Evolutionary conservation across 352 stramenopile species (phyloP).

Genomic region (Globisporangium recalcitrans): DNA sequence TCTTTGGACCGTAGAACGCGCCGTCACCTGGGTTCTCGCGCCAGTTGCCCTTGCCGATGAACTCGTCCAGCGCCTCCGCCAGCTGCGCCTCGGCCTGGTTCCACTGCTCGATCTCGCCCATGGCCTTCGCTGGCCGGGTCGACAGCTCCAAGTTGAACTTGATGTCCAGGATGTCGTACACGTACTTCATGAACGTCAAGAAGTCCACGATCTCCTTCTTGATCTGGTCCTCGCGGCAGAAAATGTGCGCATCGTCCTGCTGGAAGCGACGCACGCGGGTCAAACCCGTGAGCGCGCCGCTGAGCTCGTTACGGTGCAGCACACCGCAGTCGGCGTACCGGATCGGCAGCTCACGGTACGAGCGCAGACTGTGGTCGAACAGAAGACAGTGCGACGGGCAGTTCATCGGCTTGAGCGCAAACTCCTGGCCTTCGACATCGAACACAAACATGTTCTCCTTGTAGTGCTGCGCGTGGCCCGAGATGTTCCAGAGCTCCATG

Average conservation of each 20-base stretch:
- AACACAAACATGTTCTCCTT: conserved; percentile 95
- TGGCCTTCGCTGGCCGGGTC: conserved; percentile 93
- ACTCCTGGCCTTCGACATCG: conserved; percentile 81
- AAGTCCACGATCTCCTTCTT: conserved; percentile 94
- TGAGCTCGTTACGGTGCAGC: conserved; percentile 94
- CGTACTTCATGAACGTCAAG: conserved; percentile 92
- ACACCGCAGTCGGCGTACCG: conserved; percentile 94
- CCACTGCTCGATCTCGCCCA: conserved; percentile 93
- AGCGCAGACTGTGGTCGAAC: conserved; percentile 94
- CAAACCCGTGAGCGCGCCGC: conserved; percentile 93
- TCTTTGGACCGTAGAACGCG: conserved; percentile 97
- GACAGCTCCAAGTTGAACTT: conserved; percentile 91
- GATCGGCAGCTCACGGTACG: conserved; percentile 94
- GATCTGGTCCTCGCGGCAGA: conserved; percentile 94
- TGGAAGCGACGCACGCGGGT: conserved; percentile 97
- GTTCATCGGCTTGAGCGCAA: conserved; percentile 99
- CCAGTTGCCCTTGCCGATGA: conserved; percentile 43
- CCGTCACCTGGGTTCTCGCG: conserved; percentile 92
- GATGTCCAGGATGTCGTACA: conserved; percentile 95
- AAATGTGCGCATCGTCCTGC: conserved; percentile 98
- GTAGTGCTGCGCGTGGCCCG: conserved; percentile 97
- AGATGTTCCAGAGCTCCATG: conserved; percentile 96
- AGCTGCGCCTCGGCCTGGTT: conserved; percentile 85
- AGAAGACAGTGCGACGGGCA: conserved; percentile 97
- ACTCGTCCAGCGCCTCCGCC: conserved; percentile 54